phyloP scores from a whole-genome alignment of 176 grass and related monocot species.

The bread wheat (Triticum aestivum) region DNA sequence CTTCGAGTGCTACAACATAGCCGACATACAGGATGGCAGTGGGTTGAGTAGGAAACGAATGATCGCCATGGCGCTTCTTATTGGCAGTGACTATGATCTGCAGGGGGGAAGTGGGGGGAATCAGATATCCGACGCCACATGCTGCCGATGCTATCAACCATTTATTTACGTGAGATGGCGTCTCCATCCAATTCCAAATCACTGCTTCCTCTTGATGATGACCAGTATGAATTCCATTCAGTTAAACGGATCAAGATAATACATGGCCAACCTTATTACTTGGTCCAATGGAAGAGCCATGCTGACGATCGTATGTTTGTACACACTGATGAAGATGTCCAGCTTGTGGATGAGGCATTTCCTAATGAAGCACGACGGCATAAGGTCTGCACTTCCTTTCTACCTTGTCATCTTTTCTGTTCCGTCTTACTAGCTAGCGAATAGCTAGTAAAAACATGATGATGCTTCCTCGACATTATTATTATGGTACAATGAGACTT shows the following conservation, averaged over 20 bases:
- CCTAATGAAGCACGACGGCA: slow-evolving; percentile 60
- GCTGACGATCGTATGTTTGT: slow-evolving; percentile 39
- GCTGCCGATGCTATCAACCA: slow-evolving; percentile 76
- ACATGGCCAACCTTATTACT: slow-evolving; percentile 61
- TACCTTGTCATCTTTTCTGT: no score
- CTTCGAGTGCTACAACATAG: background rate
- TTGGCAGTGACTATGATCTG: slow-evolving; percentile 70
- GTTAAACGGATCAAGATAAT: slow-evolving; percentile 69
- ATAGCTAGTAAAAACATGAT: no score
- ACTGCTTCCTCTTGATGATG: slow-evolving; percentile 44
- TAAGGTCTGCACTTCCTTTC: slow-evolving; percentile 36
- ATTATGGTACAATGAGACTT: no score
- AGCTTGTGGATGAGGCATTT: slow-evolving; percentile 78
- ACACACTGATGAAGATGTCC: slow-evolving; percentile 79
- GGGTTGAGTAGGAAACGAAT: background rate
- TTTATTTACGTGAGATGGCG: slow-evolving; percentile 67
- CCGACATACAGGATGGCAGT: background rate
- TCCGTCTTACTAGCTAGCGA: no score
- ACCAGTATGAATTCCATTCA: slow-evolving; percentile 64
- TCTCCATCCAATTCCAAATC: background rate
- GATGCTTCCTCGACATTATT: no score
- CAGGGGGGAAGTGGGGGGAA: slow-evolving; percentile 71
- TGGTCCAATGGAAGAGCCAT: slow-evolving; percentile 65
- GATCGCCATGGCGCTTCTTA: slow-evolving; percentile 74
- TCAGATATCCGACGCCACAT: slow-evolving; percentile 75